Percentiles rank a stretch among this genome's conserved stretches.
Conservation (phyloP, 176 grass and related monocot species). For the Chloris gayana region DNA sequence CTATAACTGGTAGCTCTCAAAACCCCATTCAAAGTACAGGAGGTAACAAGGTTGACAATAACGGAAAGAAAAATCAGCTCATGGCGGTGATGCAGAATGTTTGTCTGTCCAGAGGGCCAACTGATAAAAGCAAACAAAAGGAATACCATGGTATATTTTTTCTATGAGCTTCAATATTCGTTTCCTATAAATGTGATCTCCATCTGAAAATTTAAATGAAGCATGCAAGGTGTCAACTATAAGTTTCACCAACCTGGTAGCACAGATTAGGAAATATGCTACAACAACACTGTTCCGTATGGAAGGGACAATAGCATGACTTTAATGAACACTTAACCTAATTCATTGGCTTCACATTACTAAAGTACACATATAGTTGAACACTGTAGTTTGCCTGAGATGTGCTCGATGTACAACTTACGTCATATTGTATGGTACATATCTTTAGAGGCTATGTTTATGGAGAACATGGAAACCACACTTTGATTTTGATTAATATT, state of each 20-base stretch:
- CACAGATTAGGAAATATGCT: conserved; percentile 6
- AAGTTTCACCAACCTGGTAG: neutral
- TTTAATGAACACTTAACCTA: conserved; percentile 20
- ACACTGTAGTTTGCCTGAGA: conserved; percentile 9
- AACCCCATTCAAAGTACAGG: conserved; percentile 20
- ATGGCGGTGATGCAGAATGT: conserved; percentile 28
- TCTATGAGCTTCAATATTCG: neutral
- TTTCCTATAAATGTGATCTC: conserved; percentile 15
- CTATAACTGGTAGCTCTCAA: conserved; percentile 13
- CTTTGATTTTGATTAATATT: conserved; percentile 33
- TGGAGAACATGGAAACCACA: neutral
- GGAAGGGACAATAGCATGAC: conserved; percentile 14
- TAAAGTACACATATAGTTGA: conserved; percentile 19
- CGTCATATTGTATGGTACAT: neutral
- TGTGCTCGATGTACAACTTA: neutral
- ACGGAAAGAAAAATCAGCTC: conserved; percentile 28
- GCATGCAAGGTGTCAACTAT: neutral
- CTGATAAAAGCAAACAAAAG: conserved; percentile 33
- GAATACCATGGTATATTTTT: conserved; percentile 51
- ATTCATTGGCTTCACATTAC: conserved; percentile 25
- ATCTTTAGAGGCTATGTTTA: conserved; percentile 9
- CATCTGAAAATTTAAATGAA: conserved; percentile 25
- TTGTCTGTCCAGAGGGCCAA: conserved; percentile 19
- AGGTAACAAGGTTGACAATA: conserved; percentile 33
- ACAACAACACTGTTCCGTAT: neutral